phyloP scores from a whole-genome alignment of 2,329 filamentous ascomycete genomes.

The Chaetomiaceae sp. region DNA sequence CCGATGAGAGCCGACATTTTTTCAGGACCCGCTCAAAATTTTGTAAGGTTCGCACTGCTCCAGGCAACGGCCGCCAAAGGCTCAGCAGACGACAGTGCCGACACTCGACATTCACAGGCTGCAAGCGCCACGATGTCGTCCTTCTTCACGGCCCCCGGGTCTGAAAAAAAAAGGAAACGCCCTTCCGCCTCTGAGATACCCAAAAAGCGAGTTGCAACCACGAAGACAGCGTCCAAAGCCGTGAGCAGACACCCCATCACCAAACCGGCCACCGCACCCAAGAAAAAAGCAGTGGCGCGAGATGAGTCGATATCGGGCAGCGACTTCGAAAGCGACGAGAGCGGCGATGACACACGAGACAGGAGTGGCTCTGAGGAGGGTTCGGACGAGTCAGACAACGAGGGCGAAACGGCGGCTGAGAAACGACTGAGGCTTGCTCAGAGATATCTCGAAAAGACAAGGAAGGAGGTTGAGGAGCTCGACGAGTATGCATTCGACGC shows the following conservation, averaged over 20 bases:
- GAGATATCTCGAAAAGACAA: slow-evolving; percentile 85
- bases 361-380: slow-evolving; percentile 41
- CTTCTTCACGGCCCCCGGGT: slow-evolving; percentile 86
- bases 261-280: slow-evolving; percentile 34
- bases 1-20: slow-evolving; percentile 23
- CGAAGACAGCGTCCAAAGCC: slow-evolving; percentile 39
- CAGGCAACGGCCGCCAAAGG: slow-evolving; percentile 6
- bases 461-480: slow-evolving; percentile 59
- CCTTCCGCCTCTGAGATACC: slow-evolving; percentile 46
- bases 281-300: slow-evolving; percentile 41
- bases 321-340: slow-evolving; percentile 63
- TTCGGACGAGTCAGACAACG: slow-evolving; percentile 60
- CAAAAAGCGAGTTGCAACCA: slow-evolving; percentile 52
- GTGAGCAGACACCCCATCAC: slow-evolving; percentile 37
- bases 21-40: slow-evolving; percentile 28
- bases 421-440: slow-evolving; percentile 81
- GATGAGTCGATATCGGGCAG: slow-evolving; percentile 69
- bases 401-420: slow-evolving; percentile 84
- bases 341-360: slow-evolving; percentile 31
- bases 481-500: slow-evolving; percentile 88
- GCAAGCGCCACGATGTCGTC: slow-evolving; percentile 65
- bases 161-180: slow-evolving; percentile 87
- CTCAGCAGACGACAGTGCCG: slow-evolving; percentile 23
- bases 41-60: slow-evolving; percentile 27
- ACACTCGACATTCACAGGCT: slow-evolving; percentile 16